These are phyloP conservation scores for Talaromyces adpressus DNA, from an alignment of 495 filamentous ascomycete genomes.

Conservation along the genomic window DNA sequence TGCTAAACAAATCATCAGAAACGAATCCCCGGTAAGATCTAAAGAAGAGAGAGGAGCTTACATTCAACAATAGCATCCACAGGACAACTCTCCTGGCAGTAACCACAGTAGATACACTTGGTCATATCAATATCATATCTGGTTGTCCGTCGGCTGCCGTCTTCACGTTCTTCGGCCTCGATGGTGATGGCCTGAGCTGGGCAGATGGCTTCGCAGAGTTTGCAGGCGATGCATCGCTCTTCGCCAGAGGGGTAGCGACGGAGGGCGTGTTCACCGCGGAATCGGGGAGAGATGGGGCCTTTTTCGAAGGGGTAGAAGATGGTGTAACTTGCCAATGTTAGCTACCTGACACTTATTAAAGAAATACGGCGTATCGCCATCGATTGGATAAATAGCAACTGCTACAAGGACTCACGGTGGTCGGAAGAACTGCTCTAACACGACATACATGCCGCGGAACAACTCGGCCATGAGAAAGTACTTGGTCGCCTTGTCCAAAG, in stretches of 20 bases:
- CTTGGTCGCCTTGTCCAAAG: slow-evolving; percentile 74
- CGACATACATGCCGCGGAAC: slow-evolving; percentile 94
- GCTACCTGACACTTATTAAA: background rate
- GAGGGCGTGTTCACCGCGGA: slow-evolving; percentile 94
- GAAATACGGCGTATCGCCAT: slow-evolving; percentile 1
- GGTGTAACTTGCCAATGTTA: slow-evolving; percentile 63
- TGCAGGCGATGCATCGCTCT: slow-evolving; percentile 98
- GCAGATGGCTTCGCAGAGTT: slow-evolving; percentile 97
- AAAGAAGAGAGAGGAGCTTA: slow-evolving; percentile 24
- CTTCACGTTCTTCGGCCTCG: slow-evolving; percentile 94
- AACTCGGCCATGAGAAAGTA: slow-evolving; percentile 95
- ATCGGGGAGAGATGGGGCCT: slow-evolving; percentile 94
- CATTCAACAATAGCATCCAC: slow-evolving; percentile 97
- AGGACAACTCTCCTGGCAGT: slow-evolving; percentile 98
- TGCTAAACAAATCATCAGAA: slow-evolving; percentile 29
- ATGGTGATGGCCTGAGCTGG: slow-evolving; percentile 96
- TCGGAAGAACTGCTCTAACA: slow-evolving; percentile 96
- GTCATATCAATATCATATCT: slow-evolving; percentile 99
- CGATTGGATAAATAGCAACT: background rate
- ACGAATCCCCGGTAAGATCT: background rate
- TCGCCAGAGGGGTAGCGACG: slow-evolving; percentile 94
- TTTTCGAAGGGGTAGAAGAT: slow-evolving; percentile 99
- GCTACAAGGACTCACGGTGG: slow-evolving; percentile 67
- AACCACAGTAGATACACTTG: slow-evolving; percentile 99
- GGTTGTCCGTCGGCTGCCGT: slow-evolving; percentile 89